Percentiles rank a stretch among this genome's conserved stretches.
phyloP scores from a whole-genome alignment of 2,329 filamentous ascomycete species.

The Hypoxylon sp. region DNA sequence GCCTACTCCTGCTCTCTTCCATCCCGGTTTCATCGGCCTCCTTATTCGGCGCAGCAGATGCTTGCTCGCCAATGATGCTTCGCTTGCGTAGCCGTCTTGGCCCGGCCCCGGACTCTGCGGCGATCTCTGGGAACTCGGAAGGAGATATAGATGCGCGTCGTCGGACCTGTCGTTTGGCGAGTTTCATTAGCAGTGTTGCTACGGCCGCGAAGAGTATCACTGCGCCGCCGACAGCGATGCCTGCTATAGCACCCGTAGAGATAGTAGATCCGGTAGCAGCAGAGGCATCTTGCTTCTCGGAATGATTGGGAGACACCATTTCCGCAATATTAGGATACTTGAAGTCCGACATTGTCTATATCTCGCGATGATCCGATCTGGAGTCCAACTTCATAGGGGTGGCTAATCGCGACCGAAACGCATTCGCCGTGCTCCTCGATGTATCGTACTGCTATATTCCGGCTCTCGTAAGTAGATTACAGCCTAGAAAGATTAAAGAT shows the following conservation, averaged over 20 bases:
- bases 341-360: conserved; percentile 13
- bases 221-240: conserved; percentile 65
- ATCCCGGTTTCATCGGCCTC: conserved; percentile 32
- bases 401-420: not conserved
- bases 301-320: conserved; percentile 10
- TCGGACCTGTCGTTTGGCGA: conserved; percentile 53
- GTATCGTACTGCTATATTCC: not conserved
- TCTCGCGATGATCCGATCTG: not conserved
- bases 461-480: not conserved
- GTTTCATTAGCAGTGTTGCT: conserved; percentile 61
- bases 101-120: conserved; percentile 18
- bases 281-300: conserved; percentile 14
- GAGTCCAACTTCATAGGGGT: not conserved
- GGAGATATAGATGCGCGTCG: conserved; percentile 32
- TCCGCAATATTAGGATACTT: not conserved
- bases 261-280: conserved; percentile 30
- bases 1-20: conserved; percentile 30
- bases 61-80: conserved; percentile 38
- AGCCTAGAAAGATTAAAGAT: not conserved
- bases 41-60: conserved; percentile 7
- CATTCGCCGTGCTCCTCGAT: conserved; percentile 14
- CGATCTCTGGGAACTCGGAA: conserved; percentile 2
- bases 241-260: conserved; percentile 57
- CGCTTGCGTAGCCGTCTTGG: conserved; percentile 49
- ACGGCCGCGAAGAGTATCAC: conserved; percentile 61